phyloP scores from a whole-genome alignment of 768 basidiomycete genomes.

The Tulasnella sp. region DNA sequence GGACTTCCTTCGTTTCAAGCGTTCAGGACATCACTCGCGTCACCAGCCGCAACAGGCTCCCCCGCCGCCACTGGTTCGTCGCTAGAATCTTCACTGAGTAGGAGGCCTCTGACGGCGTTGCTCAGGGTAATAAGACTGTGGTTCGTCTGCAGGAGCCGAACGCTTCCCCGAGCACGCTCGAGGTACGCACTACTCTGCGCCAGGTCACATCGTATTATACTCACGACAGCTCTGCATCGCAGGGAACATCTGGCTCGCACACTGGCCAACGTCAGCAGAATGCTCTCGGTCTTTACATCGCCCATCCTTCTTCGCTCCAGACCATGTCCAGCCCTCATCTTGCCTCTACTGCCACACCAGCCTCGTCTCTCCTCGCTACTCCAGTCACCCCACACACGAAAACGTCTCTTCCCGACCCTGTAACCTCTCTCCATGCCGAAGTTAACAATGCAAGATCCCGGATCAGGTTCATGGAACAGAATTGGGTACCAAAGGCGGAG shows the following conservation, averaged over 20 bases:
- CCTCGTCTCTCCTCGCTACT: not conserved
- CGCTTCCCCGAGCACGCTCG: not conserved
- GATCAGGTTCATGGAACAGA: not conserved
- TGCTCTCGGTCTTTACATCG: slow-evolving; percentile 4
- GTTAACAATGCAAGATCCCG: not conserved
- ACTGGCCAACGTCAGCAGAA: not conserved
- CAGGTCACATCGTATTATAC: not conserved
- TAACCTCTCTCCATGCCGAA: not conserved
- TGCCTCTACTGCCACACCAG: not conserved
- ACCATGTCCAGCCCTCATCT: not conserved
- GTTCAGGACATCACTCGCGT: not conserved
- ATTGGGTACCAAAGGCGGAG: not conserved
- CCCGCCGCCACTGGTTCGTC: not conserved
- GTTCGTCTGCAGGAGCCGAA: not conserved
- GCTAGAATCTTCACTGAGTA: too few relatives aligned
- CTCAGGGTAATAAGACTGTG: not conserved
- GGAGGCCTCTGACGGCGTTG: not conserved
- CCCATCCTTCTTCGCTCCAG: not conserved
- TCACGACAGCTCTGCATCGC: not conserved
- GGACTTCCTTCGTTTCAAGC: not conserved
- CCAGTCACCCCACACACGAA: not conserved
- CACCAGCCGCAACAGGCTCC: not conserved
- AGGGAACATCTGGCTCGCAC: not conserved
- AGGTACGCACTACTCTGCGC: not conserved
- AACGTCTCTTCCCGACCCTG: not conserved